Evolutionary conservation across 192 early-diverging fungal species (phyloP).

Genomic region (Coemansia sp.): DNA sequence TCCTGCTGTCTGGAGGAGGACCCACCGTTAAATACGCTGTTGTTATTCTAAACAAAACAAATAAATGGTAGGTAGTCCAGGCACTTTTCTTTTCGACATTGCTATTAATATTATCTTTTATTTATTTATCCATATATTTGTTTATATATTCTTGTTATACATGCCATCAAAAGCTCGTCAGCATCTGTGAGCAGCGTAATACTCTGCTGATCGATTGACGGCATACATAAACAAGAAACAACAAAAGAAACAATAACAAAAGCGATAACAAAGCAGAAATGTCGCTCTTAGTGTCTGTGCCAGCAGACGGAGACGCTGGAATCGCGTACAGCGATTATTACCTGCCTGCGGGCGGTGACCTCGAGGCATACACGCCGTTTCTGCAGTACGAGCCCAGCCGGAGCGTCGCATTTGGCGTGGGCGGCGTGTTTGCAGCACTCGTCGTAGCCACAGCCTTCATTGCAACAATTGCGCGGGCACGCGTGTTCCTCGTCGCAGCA

Average conservation of each 20-base stretch:
- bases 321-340: constrained; percentile 8
- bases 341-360: neutral
- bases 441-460: constrained; percentile 7
- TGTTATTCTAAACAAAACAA: neutral
- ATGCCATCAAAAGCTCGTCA: neutral
- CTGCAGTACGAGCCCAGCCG: constrained; percentile 24
- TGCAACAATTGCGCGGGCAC: constrained; percentile 2
- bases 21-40: too few relatives aligned
- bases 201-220: too few relatives aligned
- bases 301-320: constrained; percentile 5
- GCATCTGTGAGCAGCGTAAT: too few relatives aligned
- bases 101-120: too few relatives aligned
- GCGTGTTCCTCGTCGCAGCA: constrained; percentile 5
- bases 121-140: neutral
- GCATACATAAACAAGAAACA: too few relatives aligned
- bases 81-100: too few relatives aligned
- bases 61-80: neutral
- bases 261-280: neutral
- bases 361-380: constrained; percentile 22
- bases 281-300: constrained; percentile 15
- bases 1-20: too few relatives aligned
- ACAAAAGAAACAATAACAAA: neutral
- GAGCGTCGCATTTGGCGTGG: constrained; percentile 29
- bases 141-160: neutral
- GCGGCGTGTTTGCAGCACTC: constrained; percentile 32